Conservation (phyloP, 441 rosid genomes). For the Populus hybrid region DNA sequence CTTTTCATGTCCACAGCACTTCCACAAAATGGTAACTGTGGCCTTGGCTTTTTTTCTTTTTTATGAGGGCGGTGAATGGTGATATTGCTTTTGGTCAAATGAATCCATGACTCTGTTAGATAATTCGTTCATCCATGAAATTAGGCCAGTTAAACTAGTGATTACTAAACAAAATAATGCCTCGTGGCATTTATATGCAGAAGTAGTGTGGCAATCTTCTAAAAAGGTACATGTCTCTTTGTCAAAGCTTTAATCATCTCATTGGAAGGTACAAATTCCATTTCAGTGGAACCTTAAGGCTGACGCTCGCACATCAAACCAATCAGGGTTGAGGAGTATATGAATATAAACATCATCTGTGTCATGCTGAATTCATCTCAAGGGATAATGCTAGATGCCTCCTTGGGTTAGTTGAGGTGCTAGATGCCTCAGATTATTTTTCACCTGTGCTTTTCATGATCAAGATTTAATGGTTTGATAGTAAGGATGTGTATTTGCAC, state of each 20-base stretch:
- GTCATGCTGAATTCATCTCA: not conserved
- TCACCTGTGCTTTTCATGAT: slow-evolving; percentile 3
- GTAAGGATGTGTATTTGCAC: not conserved
- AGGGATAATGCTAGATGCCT: not conserved
- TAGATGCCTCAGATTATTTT: not conserved
- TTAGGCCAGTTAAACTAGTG: not conserved
- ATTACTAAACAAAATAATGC: not conserved
- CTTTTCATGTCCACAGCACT: not conserved
- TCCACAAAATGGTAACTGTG: slow-evolving; percentile 1
- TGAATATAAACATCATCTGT: not conserved
- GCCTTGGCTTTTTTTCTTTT: not conserved
- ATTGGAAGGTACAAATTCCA: slow-evolving; percentile 2
- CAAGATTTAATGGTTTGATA: not conserved
- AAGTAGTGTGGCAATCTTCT: not conserved
- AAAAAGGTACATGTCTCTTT: not conserved
- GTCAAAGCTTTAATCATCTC: not conserved
- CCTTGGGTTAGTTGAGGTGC: not conserved
- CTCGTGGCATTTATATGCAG: not conserved
- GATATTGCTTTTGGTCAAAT: not conserved
- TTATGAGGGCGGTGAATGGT: no score
- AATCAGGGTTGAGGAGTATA: not conserved
- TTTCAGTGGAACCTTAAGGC: not conserved
- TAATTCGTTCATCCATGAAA: slow-evolving; percentile 4
- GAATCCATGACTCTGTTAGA: not conserved
- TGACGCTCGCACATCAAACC: not conserved